Evolutionary conservation across 768 basidiomycete genomes (phyloP).

Genomic region (Terana coerulea): DNA sequence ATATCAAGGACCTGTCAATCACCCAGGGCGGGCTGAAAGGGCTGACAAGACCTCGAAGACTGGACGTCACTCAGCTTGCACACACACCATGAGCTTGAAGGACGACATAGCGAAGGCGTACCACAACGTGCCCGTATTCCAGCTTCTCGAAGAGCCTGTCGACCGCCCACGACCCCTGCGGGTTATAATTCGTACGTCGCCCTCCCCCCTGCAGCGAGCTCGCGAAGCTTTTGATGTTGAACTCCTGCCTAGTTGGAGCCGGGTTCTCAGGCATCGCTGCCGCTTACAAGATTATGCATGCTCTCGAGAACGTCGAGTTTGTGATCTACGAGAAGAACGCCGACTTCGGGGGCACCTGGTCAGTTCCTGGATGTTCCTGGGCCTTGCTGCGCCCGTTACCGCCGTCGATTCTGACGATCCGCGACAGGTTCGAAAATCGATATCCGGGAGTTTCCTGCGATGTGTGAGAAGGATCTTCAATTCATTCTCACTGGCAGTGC

Average conservation of each 20-base stretch:
- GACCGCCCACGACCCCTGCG: conserved; percentile 1
- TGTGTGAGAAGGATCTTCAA: conserved; percentile 1
- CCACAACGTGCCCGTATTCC: background rate
- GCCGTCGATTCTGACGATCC: background rate
- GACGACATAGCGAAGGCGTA: conserved; percentile 21
- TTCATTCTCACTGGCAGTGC: no score
- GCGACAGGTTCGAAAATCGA: background rate
- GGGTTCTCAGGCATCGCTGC: conserved; percentile 4
- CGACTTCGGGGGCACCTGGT: conserved; percentile 58
- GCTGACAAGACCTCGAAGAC: no score
- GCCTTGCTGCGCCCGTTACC: background rate
- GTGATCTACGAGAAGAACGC: conserved; percentile 53
- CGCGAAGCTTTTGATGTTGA: background rate
- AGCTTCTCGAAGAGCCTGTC: background rate
- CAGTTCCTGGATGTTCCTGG: conserved; percentile 2
- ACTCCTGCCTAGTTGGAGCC: background rate
- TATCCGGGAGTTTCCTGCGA: conserved; percentile 5
- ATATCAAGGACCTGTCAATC: no score
- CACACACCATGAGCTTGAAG: background rate
- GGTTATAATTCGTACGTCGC: background rate
- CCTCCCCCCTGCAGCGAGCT: background rate
- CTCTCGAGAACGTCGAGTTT: conserved; percentile 44
- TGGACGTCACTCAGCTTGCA: no score
- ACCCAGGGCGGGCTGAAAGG: no score
- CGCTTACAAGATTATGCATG: background rate